Base-by-base conservation (phyloP, 345 rosid genomes). In the Sisymbrium irio region DNA sequence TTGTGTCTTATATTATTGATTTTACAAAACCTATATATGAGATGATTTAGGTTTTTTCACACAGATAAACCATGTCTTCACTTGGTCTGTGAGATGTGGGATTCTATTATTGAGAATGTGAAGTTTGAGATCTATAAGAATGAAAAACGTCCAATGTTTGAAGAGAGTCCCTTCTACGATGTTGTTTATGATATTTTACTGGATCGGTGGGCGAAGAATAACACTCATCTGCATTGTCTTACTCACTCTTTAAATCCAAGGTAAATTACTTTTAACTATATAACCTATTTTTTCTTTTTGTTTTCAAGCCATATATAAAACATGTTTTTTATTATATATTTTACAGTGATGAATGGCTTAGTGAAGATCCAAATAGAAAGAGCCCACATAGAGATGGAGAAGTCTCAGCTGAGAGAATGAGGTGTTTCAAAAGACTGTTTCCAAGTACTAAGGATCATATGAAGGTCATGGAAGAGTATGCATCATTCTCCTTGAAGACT, bases 311-410 rank as follows among this genome's bases (percentile, higher is more conserved):
- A 11, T 3, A 8, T 49, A 50, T 22, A 51, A 11, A 22, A 3
- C 6, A 40, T 3, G 6, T 20, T 51, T 51, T 11, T 51, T 5
- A 1, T 4, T 25, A 9, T 25, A 51, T 9, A 25, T 54, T 27
- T 54, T 54, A 28, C 5, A 12, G 18, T 54, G 36, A 27, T 28
- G 18, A 5, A 6, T 54, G 37, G 37, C 10, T 54, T 13, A 7
- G 2, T 27, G 17, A 7, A 2, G 17, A 54, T 54, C 0, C 0
- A 0, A 2, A 1, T 6, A 27, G 11, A 28, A 0, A 0, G 9
- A 10, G 12, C 9, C 40, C 12, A 36, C 12, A 36, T 8, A 36
- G 3, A 3, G 4, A 36, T 36, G 40, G 4, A 2, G 40, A 36
- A 36, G 3, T 36, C 40, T 36, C 40, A 36, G 0, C 0, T 36